Evolutionary conservation across 352 stramenopile species (phyloP).

Genomic region (Blastocystis sp.): DNA sequence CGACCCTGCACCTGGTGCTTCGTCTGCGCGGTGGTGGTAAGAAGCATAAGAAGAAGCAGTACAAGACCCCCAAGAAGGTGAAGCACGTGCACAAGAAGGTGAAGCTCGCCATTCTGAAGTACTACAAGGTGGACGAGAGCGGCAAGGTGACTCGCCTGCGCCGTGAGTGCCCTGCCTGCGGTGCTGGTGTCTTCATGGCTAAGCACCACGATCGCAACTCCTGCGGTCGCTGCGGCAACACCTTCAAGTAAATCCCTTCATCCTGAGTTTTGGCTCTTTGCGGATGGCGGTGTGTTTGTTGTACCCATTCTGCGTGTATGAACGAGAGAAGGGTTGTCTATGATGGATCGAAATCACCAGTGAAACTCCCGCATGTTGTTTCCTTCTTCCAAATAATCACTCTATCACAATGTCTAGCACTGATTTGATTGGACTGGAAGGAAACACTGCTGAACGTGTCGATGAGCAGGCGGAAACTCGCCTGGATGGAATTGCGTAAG

Average conservation of each 20-base stretch:
- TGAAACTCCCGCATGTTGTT: slow-evolving; percentile 12
- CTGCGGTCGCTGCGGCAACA: slow-evolving; percentile 97
- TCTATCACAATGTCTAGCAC: background rate
- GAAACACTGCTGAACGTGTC: slow-evolving; percentile 7
- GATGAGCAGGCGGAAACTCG: background rate
- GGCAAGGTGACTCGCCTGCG: slow-evolving; percentile 92
- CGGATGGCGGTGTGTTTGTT: background rate
- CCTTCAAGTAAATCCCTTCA: slow-evolving; percentile 76
- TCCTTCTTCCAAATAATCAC: background rate
- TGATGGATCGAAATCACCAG: too few species aligned
- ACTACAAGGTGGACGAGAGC: slow-evolving; percentile 90
- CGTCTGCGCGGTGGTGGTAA: slow-evolving; percentile 74
- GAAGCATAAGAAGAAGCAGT: slow-evolving; percentile 99
- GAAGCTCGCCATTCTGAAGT: slow-evolving; percentile 93
- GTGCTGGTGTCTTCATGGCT: slow-evolving; percentile 97
- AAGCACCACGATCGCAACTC: slow-evolving; percentile 98
- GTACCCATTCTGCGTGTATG: background rate
- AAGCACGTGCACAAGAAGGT: slow-evolving; percentile 91
- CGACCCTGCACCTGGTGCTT: too few species aligned
- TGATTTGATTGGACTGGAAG: background rate
- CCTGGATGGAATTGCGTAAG: too few species aligned
- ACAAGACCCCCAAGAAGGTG: slow-evolving; percentile 99
- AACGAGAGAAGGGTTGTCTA: background rate
- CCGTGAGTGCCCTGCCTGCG: slow-evolving; percentile 94
- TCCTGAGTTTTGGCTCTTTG: background rate